Conservation (phyloP, 2,329 filamentous ascomycete genomes). For the Leptographium wingfieldii region DNA sequence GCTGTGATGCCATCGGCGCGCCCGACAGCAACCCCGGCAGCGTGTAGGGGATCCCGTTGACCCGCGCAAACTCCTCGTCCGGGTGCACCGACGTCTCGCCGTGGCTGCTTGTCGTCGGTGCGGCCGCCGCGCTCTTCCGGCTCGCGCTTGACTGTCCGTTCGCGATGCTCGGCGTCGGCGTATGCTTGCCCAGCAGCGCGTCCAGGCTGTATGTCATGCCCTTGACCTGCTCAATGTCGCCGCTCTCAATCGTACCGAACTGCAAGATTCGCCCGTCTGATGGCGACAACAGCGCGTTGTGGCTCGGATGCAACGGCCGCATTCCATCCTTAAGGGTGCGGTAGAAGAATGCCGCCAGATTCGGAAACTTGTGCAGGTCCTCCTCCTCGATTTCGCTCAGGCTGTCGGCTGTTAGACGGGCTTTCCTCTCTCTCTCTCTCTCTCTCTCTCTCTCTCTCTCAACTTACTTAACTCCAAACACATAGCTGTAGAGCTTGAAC, state of each 20-base stretch:
- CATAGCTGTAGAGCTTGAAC: conserved; percentile 80
- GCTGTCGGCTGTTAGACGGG: conserved; percentile 25
- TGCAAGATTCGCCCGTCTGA: conserved; percentile 86
- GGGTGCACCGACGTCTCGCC: conserved; percentile 58
- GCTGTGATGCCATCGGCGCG: conserved; percentile 26
- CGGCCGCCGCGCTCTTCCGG: neutral
- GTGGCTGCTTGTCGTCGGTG: conserved; percentile 20
- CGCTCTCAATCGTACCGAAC: conserved; percentile 81
- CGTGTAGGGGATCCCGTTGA: conserved; percentile 93
- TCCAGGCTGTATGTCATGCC: conserved; percentile 97
- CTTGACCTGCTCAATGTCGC: conserved; percentile 96
- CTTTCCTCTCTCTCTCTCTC: no score
- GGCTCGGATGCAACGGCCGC: conserved; percentile 71
- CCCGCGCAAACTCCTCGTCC: conserved; percentile 83
- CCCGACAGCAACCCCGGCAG: conserved; percentile 80
- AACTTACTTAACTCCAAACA: conserved; percentile 69
- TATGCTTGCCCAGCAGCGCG: conserved; percentile 66
- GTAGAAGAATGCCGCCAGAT: conserved; percentile 95
- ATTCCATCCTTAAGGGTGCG: conserved; percentile 80
- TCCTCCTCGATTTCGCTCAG: conserved; percentile 77
- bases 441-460: no score
- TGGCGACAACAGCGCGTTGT: conserved; percentile 71
- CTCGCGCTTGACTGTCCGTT: conserved; percentile 18
- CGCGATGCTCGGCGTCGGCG: conserved; percentile 41
- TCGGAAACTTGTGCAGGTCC: conserved; percentile 81